Evolutionary conservation across 306 rosid species (phyloP).

Genomic region (Malus sieversii): DNA sequence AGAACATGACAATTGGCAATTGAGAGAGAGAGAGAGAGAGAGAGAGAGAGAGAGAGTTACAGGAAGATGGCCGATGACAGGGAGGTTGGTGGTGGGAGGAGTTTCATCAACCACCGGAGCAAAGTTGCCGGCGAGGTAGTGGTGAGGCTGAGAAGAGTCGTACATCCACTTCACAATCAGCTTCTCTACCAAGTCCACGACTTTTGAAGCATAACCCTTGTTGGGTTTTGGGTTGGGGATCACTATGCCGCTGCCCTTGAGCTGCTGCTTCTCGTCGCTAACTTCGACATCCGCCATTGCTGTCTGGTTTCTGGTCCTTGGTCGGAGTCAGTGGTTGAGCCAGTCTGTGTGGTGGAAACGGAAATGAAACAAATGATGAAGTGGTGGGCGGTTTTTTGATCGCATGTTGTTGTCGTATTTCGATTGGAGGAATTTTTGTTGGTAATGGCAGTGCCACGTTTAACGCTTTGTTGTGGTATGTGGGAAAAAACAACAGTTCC

Average conservation of each 20-base stretch:
- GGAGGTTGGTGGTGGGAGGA: conserved; percentile 63
- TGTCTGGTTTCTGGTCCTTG: neutral
- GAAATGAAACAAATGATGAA: neutral
- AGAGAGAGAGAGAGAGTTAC: conserved; percentile 26
- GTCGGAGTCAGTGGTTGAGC: neutral
- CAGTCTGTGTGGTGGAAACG: neutral
- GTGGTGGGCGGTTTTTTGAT: neutral
- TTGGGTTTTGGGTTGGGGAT: conserved; percentile 61
- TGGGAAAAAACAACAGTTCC: too few species aligned
- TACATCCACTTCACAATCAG: conserved; percentile 57
- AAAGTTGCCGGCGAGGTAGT: conserved; percentile 69
- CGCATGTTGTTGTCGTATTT: neutral
- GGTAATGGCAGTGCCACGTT: neutral
- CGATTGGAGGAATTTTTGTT: neutral
- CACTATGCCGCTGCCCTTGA: conserved; percentile 19
- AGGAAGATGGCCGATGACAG: conserved; percentile 63
- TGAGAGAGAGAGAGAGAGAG: neutral
- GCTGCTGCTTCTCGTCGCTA: conserved; percentile 12
- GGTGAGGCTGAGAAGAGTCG: conserved; percentile 58
- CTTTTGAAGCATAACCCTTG: conserved; percentile 52
- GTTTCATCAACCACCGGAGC: conserved; percentile 69
- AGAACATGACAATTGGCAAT: neutral
- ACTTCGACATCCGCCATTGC: conserved; percentile 19
- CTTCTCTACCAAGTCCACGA: conserved; percentile 59
- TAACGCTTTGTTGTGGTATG: neutral